phyloP scores from a whole-genome alignment of 2,329 filamentous ascomycete genomes.

The Kalmusia sp. region DNA sequence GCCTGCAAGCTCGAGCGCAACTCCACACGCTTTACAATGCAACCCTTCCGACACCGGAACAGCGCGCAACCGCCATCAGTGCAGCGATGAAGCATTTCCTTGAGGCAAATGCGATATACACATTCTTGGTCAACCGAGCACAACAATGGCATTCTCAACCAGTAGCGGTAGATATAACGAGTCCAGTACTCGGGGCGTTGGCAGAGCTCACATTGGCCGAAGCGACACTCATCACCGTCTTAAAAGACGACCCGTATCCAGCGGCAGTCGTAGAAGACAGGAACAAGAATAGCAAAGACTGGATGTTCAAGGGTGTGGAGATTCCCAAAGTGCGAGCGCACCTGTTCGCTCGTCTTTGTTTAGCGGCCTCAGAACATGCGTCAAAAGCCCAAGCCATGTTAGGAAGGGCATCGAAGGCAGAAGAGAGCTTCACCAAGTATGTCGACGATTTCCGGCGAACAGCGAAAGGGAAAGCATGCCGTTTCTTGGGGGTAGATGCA shows the following conservation, averaged over 20 bases:
- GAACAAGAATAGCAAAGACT: slow-evolving; percentile 85
- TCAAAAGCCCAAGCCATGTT: slow-evolving; percentile 69
- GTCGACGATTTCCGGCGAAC: slow-evolving; percentile 76
- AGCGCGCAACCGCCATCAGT: slow-evolving; percentile 73
- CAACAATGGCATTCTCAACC: slow-evolving; percentile 47
- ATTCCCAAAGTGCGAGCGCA: slow-evolving; percentile 89
- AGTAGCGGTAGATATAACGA: slow-evolving; percentile 50
- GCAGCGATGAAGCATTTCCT: slow-evolving; percentile 80
- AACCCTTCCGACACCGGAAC: slow-evolving; percentile 61
- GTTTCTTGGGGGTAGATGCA: slow-evolving; percentile 90
- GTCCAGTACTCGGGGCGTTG: slow-evolving; percentile 53
- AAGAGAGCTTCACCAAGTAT: slow-evolving; percentile 74
- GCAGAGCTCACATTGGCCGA: slow-evolving; percentile 78
- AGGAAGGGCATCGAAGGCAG: slow-evolving; percentile 56
- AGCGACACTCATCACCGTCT: slow-evolving; percentile 84
- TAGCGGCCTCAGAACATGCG: slow-evolving; percentile 88
- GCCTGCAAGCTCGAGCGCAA: slow-evolving; percentile 73
- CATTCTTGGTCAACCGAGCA: slow-evolving; percentile 69
- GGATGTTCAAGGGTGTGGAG: slow-evolving; percentile 93
- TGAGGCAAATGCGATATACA: slow-evolving; percentile 79
- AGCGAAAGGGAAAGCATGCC: slow-evolving; percentile 82
- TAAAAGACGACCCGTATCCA: slow-evolving; percentile 95
- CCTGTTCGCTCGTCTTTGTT: slow-evolving; percentile 84
- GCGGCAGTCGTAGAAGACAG: slow-evolving; percentile 80
- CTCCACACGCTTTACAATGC: slow-evolving; percentile 77